phyloP scores from a whole-genome alignment of 331 rosid genomes.

The Telfairia occidentalis region DNA sequence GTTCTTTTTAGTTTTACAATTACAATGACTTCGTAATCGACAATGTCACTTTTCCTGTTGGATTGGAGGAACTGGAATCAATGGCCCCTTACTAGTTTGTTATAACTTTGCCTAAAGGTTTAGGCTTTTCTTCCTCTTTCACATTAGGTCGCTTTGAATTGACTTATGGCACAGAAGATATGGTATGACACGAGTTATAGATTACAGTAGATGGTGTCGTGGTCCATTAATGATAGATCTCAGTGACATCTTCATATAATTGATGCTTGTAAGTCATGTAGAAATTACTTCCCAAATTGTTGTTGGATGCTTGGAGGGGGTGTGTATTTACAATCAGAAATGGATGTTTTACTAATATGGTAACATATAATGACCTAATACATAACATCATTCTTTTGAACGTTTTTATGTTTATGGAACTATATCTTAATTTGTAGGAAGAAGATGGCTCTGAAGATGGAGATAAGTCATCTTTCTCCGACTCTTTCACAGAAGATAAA shows the following conservation, averaged over 20 bases:
- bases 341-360: neutral
- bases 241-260: neutral
- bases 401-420: neutral
- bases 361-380: neutral
- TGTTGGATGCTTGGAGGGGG: neutral
- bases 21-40: neutral
- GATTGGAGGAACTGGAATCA: neutral
- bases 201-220: neutral
- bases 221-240: neutral
- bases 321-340: neutral
- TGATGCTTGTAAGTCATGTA: neutral
- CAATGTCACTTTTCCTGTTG: neutral
- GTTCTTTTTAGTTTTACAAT: neutral
- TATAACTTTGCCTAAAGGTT: neutral
- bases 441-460: slow-evolving; percentile 34
- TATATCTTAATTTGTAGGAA: slow-evolving; percentile 24
- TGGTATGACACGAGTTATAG: neutral
- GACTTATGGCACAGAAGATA: neutral
- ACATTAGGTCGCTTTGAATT: neutral
- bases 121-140: neutral
- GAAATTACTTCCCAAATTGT: neutral
- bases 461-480: slow-evolving; percentile 30
- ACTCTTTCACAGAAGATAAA: slow-evolving; percentile 28
- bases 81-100: neutral
- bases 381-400: neutral